Evolutionary conservation across 257 asterid genomes (phyloP).

Genomic region (Solanum neorickii): DNA sequence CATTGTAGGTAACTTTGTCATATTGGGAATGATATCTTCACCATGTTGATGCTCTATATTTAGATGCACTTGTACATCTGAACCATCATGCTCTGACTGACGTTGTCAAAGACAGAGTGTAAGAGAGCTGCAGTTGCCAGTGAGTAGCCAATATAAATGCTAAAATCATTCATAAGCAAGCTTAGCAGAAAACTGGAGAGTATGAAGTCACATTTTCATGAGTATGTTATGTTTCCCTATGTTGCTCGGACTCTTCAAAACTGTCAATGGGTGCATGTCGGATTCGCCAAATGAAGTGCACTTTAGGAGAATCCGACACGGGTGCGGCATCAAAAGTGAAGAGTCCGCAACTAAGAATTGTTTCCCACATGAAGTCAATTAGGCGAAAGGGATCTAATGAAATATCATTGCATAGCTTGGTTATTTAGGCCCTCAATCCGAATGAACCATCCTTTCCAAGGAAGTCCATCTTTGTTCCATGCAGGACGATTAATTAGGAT

Average conservation of each 20-base stretch:
- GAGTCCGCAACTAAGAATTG: background rate
- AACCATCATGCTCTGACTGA: constrained; percentile 91
- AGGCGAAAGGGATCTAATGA: background rate
- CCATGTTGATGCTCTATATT: constrained; percentile 71
- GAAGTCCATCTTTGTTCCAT: background rate
- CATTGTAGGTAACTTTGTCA: constrained; percentile 77
- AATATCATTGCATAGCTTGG: background rate
- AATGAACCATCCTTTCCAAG: background rate
- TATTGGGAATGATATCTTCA: constrained; percentile 71
- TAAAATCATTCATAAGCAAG: background rate
- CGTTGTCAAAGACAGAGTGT: background rate
- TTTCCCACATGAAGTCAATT: background rate
- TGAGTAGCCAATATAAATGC: background rate
- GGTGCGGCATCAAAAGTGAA: too few species aligned
- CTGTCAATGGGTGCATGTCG: too few species aligned
- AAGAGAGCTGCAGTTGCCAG: background rate
- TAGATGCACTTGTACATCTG: constrained; percentile 76
- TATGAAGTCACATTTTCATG: background rate
- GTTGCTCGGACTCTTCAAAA: too few species aligned
- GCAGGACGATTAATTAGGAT: background rate
- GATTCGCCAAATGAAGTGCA: too few species aligned
- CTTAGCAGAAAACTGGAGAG: background rate
- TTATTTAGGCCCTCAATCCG: background rate
- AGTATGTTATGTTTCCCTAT: background rate
- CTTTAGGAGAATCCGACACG: too few species aligned